These are phyloP conservation scores for Infundibulicybe gibba DNA, from an alignment of 768 basidiomycete species.

Conservation along the genomic window DNA sequence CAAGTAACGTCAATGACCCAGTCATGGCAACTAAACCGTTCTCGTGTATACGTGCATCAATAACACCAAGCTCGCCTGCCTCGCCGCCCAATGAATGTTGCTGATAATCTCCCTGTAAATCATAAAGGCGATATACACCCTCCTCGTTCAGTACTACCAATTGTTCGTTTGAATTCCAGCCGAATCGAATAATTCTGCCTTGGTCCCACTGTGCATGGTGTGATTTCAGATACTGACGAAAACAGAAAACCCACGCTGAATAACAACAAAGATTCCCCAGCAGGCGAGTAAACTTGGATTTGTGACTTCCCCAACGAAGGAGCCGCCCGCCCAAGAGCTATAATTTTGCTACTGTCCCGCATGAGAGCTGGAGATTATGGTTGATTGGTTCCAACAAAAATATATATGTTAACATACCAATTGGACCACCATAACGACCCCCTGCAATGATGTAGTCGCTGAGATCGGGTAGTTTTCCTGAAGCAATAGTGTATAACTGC, in stretches of 20 bases:
- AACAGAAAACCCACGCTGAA: constrained; percentile 63
- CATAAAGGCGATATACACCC: constrained; percentile 87
- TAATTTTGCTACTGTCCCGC: constrained; percentile 77
- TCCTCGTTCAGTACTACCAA: constrained; percentile 89
- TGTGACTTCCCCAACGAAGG: constrained; percentile 68
- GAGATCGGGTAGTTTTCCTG: constrained; percentile 73
- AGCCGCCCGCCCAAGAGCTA: constrained; percentile 61
- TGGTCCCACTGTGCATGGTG: constrained; percentile 78
- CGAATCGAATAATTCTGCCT: constrained; percentile 74
- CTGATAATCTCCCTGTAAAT: constrained; percentile 79
- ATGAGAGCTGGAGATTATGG: constrained; percentile 61
- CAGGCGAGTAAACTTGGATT: constrained; percentile 84
- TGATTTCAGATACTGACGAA: constrained; percentile 12
- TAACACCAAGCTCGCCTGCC: constrained; percentile 75
- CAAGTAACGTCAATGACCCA: constrained; percentile 68
- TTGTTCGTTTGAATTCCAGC: constrained; percentile 81
- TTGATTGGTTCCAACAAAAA: neutral
- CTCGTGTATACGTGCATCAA: constrained; percentile 85
- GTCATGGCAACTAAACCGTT: constrained; percentile 86
- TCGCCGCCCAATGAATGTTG: constrained; percentile 85
- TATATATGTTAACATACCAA: constrained; percentile 50
- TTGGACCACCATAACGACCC: constrained; percentile 84
- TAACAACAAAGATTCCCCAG: constrained; percentile 66
- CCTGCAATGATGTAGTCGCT: constrained; percentile 77
- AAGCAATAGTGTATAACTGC: constrained; percentile 74